Evolutionary conservation across 345 rosid species (phyloP), one percentile per base, ranked within the genome.

Genomic region (Moricandia moricandioides): DNA sequence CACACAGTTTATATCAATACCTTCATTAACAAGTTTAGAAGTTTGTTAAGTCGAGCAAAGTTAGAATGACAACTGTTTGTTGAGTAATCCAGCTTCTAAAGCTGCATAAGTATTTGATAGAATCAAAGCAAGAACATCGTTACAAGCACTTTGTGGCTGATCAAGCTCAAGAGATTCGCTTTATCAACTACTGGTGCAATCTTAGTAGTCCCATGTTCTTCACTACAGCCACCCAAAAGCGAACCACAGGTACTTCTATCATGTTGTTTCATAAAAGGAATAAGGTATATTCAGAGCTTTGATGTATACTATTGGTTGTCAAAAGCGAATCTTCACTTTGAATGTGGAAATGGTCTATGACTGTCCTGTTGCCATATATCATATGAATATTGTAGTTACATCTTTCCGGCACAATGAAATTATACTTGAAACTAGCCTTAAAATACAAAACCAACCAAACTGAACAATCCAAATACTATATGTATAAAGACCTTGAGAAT

Each of bases 401-500:
- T 11, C 6, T 43, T 43, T 8, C 7, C 43, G 7, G n/a, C 60
- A 56, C 10, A 56, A 24, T 3, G 27, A 18, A 21, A 54, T 54
- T 4, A 54, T 21, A 3, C 4, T 1, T 54, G 59, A 54, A 54
- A 9, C 58, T 18, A 18, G 8, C 29, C 27, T 18, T 52, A 8
- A 18, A 52, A 18, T 51, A 18, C 27, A 55, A 21, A 21, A 57
- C 39, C 5, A 30, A 60, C 18, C 12, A 60, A 31, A 31, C 64
- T 14, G 24, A 60, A 29, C 11, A 58, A 14, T 68, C 34, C 63
- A 60, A 27, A 37, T 60, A 49, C 47, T 31, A 58, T 31, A 58
- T 45, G 1, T 39, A 68, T 60, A 40, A 39, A 13, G 68, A 69
- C 63, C 21, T 68, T 61, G 5, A 33, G 61, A 67, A 60, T n/a